Evolutionary conservation across 257 asterid genomes (phyloP), one percentile per base, ranked within the genome.

Genomic region (Solanum acaule): DNA sequence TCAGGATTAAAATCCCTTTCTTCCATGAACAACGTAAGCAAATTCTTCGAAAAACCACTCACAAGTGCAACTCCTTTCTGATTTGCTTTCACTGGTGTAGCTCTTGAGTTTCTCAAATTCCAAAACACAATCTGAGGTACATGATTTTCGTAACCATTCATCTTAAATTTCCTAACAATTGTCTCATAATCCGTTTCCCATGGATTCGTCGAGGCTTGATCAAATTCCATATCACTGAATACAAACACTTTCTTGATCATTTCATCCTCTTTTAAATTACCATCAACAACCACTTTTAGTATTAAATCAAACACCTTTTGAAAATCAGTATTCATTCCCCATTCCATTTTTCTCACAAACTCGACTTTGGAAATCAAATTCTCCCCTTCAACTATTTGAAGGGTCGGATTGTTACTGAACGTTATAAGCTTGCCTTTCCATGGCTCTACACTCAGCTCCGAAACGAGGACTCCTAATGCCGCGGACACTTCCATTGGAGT

Each of bases 381-480:
- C 0, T 87, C 86, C 37, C 95, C 93, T 29, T 81, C 5, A 4
- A 91, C 88, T 2, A 0, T 11, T 2, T 93, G 94, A 22, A 92
- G 94, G 35, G 34, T 3, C 0, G 94, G 95, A 6, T 88, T 40
- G 4, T 2, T 33, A 15, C 93, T 92, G 77, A 94, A 94, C 0
- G 93, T 94, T 35, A 94, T 90, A 22, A 93, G n/a, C 81, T 89
- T 91, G 25, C 94, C 94, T 88, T 92, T 91, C 96, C 94, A 92
- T 0, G 93, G 93, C 37, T 88, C 89, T 4, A 87, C 88, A 46
- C 94, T 89, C 67, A 94, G 10, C 46, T 93, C 95, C 2, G 97
- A 92, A 3, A 94, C 91, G n/a, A 94, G 25, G 59, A 94, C 2
- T 0, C 95, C 95, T 0, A 93, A 90, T 3, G 95, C 97, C 29